Evolutionary conservation across 805 yeast species (phyloP), one percentile per base, ranked within the genome.

Genomic region (Candida krabiensis): DNA sequence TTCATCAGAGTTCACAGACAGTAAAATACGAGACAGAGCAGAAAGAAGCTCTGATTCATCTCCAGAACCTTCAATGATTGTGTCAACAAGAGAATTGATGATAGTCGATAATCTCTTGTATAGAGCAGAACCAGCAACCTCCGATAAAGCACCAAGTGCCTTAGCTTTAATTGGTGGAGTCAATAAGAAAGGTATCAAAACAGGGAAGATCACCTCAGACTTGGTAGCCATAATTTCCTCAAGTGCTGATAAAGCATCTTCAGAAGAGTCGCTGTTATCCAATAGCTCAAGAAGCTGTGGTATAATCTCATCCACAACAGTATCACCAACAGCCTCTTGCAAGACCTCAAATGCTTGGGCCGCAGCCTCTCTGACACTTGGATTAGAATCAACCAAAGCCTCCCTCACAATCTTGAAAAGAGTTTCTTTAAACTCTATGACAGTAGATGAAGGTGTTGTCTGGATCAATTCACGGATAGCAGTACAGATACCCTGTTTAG

Each of bases 401-500:
- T 75, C 77, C 42, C 91, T 79, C 31, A 91, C 80, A 49, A 91
- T 85, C 19, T 69, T 70, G 47, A 91, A 83, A 54, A 93, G 79
- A 1, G 71, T 68, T 4, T 70, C 76, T 64, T 87, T 87, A 64
- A 79, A 83, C 46, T 77, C 79, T 19, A 56, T 66, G 42, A 91
- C 70, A 6, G 79, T 75, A 12, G 79, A 85, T 3, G 67, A 60
- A 8, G 78, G 69, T 4, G 95, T 77, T 0, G 96, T 85, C 47
- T 79, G 81, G 46, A 90, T 80, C 45, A 93, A 78, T 60, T 90
- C 98, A 30, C 80, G 77, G 33, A 89, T 70, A 7, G 99, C 99
- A 60, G 91, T 80, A 70, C 99, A 93, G 35, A 93, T 87, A 70
- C 99, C 99, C 68, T 90, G 95, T 58, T 86, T 86, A 25, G 95